Evolutionary conservation across 2,329 filamentous ascomycete genomes (phyloP).

Genomic region (Colletotrichum liaoningense): DNA sequence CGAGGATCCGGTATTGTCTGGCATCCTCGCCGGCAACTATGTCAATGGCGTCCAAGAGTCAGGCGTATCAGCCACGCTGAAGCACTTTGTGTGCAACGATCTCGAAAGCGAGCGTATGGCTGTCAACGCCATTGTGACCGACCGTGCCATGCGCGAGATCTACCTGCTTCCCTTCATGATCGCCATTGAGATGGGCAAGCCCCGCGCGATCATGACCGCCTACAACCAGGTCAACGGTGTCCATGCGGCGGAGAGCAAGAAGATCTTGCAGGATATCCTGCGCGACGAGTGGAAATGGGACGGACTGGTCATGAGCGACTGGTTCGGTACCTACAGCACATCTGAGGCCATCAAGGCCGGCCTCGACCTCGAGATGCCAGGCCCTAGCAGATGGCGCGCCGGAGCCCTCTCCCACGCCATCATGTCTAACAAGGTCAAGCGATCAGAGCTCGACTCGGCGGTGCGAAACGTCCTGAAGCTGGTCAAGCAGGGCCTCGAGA

Average conservation of each 20-base stretch:
- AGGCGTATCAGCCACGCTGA: conserved; percentile 66
- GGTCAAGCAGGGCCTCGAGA: conserved; percentile 54
- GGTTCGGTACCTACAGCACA: conserved; percentile 68
- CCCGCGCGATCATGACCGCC: conserved; percentile 67
- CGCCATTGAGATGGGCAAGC: conserved; percentile 61
- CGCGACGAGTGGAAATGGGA: conserved; percentile 69
- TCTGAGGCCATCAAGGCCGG: conserved; percentile 40
- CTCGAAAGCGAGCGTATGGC: conserved; percentile 69
- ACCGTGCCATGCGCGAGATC: conserved; percentile 68
- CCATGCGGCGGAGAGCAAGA: conserved; percentile 49
- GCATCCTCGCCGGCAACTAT: conserved; percentile 63
- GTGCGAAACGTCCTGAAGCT: conserved; percentile 47
- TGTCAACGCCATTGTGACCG: conserved; percentile 64
- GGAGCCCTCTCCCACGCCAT: conserved; percentile 63
- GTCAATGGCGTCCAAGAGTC: conserved; percentile 66
- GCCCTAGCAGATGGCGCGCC: conserved; percentile 45
- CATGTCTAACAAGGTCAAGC: conserved; percentile 65
- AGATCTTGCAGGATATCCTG: conserved; percentile 62
- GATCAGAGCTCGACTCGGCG: conserved; percentile 62
- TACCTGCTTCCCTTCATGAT: conserved; percentile 70
- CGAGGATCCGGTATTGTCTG: conserved; percentile 68
- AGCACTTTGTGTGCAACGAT: conserved; percentile 72
- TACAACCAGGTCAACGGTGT: conserved; percentile 56
- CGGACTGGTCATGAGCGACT: conserved; percentile 69
- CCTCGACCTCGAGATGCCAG: conserved; percentile 53